A percentile compares a stretch with the other conserved stretches of the same genome.
Evolutionary conservation across 1,284 basidiomycete genomes (phyloP).

Genomic region (Cryptococcus sp.): DNA sequence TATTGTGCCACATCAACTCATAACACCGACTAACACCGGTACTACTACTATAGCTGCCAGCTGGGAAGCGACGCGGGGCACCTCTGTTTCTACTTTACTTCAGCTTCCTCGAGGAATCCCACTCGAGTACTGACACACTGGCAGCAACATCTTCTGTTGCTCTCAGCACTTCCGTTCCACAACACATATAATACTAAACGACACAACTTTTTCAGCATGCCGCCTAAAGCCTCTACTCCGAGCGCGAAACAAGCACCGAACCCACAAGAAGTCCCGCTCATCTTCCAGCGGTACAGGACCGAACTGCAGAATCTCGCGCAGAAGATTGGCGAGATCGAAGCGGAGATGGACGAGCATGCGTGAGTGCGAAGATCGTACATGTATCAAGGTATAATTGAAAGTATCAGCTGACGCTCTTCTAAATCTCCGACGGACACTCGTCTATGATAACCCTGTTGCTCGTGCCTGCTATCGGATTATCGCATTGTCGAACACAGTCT

Average conservation of each 20-base stretch:
- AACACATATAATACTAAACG: not conserved
- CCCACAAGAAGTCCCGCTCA: conserved; percentile 43
- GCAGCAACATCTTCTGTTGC: no score
- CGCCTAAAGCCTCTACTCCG: conserved; percentile 35
- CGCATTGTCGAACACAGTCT: conserved; percentile 60
- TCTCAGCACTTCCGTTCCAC: not conserved
- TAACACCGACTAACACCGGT: conserved; percentile 2
- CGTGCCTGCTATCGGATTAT: not conserved
- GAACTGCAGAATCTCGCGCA: conserved; percentile 81
- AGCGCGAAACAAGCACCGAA: conserved; percentile 22
- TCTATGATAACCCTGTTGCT: not conserved
- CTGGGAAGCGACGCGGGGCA: not conserved
- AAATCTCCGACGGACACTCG: no score
- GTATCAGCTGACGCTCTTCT: no score
- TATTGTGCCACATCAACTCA: conserved; percentile 8
- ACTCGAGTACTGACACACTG: not conserved
- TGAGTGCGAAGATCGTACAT: conserved; percentile 33
- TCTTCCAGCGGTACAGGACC: conserved; percentile 65
- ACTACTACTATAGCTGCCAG: not conserved
- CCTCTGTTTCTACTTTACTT: not conserved
- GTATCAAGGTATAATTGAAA: not conserved
- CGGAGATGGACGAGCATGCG: conserved; percentile 86
- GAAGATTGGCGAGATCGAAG: conserved; percentile 91
- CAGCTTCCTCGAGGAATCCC: not conserved
- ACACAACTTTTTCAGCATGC: conserved; percentile 26